phyloP scores from a whole-genome alignment of 2,329 filamentous ascomycete genomes.

The Juglanconis oblonga region DNA sequence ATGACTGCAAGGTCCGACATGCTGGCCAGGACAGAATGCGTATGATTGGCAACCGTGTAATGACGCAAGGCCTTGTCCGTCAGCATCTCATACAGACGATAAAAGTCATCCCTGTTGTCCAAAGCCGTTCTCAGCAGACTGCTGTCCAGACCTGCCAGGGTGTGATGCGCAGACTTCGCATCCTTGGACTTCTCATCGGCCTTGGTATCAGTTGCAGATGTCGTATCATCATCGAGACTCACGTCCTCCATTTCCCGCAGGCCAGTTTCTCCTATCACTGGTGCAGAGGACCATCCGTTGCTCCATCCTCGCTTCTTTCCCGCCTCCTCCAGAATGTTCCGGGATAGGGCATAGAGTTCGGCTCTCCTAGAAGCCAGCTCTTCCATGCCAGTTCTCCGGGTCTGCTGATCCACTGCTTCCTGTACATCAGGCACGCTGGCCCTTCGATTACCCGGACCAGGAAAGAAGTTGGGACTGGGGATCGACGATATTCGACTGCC shows the following conservation, averaged over 20 bases:
- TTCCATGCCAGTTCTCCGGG: constrained; percentile 64
- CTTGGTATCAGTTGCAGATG: constrained; percentile 26
- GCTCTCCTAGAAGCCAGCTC: constrained; percentile 80
- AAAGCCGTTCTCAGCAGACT: constrained; percentile 60
- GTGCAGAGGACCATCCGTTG: constrained; percentile 68
- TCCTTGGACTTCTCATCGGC: background rate
- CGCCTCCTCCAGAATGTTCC: constrained; percentile 73
- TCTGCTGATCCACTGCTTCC: constrained; percentile 32
- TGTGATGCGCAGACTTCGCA: constrained; percentile 21
- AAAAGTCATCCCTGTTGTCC: constrained; percentile 61
- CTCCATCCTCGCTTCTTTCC: constrained; percentile 72
- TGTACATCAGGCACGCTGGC: constrained; percentile 33
- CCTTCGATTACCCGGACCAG: constrained; percentile 41
- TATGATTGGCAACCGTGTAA: constrained; percentile 75
- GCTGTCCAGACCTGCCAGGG: constrained; percentile 48
- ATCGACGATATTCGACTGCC: constrained; percentile 33
- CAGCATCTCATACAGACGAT: constrained; percentile 68
- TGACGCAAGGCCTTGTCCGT: constrained; percentile 82
- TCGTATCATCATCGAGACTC: constrained; percentile 45
- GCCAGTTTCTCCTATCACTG: constrained; percentile 43
- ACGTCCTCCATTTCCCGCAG: constrained; percentile 55
- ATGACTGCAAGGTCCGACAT: constrained; percentile 84
- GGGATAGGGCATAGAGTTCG: constrained; percentile 75
- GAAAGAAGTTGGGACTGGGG: constrained; percentile 52
- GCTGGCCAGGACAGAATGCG: constrained; percentile 72